phyloP scores from a whole-genome alignment of 331 rosid genomes.

The Telfairia occidentalis region DNA sequence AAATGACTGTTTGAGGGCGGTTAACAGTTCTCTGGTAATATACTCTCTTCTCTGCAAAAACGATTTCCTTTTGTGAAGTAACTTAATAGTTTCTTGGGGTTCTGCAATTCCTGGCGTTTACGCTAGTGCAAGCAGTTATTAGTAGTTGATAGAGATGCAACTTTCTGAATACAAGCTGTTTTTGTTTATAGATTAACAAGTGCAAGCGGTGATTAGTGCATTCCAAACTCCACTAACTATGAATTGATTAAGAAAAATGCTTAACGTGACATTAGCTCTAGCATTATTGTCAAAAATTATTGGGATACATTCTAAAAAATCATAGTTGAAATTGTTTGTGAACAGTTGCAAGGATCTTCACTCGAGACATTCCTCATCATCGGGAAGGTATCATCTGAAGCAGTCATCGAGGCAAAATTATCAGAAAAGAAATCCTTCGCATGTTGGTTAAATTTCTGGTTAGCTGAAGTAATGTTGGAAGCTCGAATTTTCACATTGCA shows the following conservation, averaged over 20 bases:
- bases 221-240: background rate
- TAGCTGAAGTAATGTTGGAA: slow-evolving; percentile 53
- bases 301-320: background rate
- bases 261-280: background rate
- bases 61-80: background rate
- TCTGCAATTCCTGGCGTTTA: background rate
- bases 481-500: slow-evolving; percentile 63
- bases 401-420: slow-evolving; percentile 60
- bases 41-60: background rate
- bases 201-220: background rate
- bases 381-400: slow-evolving; percentile 83
- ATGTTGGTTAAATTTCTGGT: slow-evolving; percentile 35
- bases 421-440: slow-evolving; percentile 46
- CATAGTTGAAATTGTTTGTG: slow-evolving; percentile 17
- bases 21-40: slow-evolving; percentile 73
- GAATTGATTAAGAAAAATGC: background rate
- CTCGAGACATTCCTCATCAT: slow-evolving; percentile 68
- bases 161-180: background rate
- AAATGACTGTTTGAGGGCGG: slow-evolving; percentile 89
- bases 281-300: background rate
- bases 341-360: slow-evolving; percentile 82
- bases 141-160: background rate
- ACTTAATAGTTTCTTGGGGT: background rate
- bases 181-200: background rate
- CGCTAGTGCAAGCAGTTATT: background rate